Evolutionary conservation across 2,329 filamentous ascomycete genomes (phyloP), one percentile per base, ranked within the genome.

Genomic region (Pseudofabraea citricarpa): DNA sequence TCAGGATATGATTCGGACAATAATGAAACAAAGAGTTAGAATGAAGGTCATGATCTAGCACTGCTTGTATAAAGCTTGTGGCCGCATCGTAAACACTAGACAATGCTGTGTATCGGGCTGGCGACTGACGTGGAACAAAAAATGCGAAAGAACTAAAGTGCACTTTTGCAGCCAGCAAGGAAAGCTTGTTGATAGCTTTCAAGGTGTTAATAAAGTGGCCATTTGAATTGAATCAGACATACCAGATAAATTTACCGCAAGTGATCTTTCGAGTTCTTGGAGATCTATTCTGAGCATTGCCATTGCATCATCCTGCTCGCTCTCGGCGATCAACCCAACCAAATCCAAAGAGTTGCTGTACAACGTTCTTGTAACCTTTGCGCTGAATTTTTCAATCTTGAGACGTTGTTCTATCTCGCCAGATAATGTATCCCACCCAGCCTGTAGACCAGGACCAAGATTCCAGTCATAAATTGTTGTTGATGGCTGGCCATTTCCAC

Each of bases 401-500:
- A 80, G 63, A 33, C 74, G 66, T 29, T 67, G 64, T 44, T 69
- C 67, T 9, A 80, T 68, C 22, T 74, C 71, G 3, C 62, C 57
- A 15, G 76, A 72, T 41, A 80, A 58, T 26, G 65, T 66, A 50
- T 73, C 21, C 35, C 73, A 50, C 65, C 69, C 2, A 33, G 51
- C 46, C 10, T 64, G 61, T 27, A 71, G 67, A 36, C 62, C 66
- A 4, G 64, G 64, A 12, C 65, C 68, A 26, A 76, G 66, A 4
- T 72, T 83, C 67, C 70, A 82, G 56, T 76, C 81, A 60, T 75
- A 83, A 41, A 73, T 66, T 27, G 74, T 83, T 48, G 75, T 74
- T 10, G 81, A 75, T 15, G 81, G 81, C 56, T 83, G 79, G 7
- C 81, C 81, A 56, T 83, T 79, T n/a, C 78, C 78, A 15, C 79